Conservation (phyloP, 177 flowering plant species). For the Telopea speciosissima region DNA sequence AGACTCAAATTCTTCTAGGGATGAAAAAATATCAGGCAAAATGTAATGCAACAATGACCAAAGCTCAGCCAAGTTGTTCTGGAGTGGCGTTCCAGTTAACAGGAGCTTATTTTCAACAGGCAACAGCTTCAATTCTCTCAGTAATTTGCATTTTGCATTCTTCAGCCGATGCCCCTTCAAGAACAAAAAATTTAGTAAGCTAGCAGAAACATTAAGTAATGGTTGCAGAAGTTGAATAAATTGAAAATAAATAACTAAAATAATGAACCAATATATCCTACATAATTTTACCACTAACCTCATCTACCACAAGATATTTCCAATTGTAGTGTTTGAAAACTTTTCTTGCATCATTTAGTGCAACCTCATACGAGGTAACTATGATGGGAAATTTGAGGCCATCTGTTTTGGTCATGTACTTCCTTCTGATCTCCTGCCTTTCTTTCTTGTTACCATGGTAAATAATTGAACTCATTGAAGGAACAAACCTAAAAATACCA, state of each 20-base stretch:
- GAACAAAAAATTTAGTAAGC: constrained; percentile 6
- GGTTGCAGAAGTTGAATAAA: background rate
- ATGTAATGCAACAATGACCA: constrained; percentile 95
- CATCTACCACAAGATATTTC: constrained; percentile 96
- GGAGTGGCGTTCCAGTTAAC: constrained; percentile 94
- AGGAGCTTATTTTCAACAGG: constrained; percentile 76
- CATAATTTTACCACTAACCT: constrained; percentile 37
- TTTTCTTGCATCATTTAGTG: constrained; percentile 60
- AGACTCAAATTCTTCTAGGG: constrained; percentile 90
- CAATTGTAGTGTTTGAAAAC: constrained; percentile 62
- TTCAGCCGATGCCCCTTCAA: constrained; percentile 92
- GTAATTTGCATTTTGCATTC: constrained; percentile 75
- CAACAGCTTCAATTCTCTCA: constrained; percentile 57
- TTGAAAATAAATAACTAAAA: background rate
- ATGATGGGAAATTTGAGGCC: constrained; percentile 79
- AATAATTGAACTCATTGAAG: constrained; percentile 62
- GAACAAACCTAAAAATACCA: constrained; percentile 53
- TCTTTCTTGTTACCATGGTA: constrained; percentile 76
- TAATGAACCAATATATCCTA: background rate
- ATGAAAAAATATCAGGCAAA: constrained; percentile 91
- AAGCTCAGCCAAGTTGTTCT: constrained; percentile 95
- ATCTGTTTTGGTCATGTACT: constrained; percentile 64
- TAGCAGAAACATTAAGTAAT: constrained; percentile 2
- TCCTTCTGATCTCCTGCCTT: constrained; percentile 62
- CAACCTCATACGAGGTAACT: constrained; percentile 88